Base-by-base conservation (phyloP, 2,329 filamentous ascomycete species). In the Nemania sp. region DNA sequence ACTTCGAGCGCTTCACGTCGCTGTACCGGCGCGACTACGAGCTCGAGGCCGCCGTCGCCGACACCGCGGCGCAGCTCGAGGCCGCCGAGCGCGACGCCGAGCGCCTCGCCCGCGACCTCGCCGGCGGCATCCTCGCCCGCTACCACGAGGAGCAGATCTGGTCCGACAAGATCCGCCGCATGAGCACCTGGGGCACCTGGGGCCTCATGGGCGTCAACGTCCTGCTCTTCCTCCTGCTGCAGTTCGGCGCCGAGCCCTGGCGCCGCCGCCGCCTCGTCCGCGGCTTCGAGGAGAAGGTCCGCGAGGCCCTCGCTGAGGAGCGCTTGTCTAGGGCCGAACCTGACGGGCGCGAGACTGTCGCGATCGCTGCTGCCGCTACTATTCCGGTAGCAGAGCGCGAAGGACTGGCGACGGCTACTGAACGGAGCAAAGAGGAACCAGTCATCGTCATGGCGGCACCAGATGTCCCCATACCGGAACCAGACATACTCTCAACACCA, bases 71-170 rank as follows among this genome's bases (percentile, higher is more conserved):
- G 54, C 79, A 81, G 12, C 80, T 97, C 22, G 84, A 85, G 14
- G 80, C 84, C 54, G 86, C 90, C 2, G 94, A 99, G 75, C 81
- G 82, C 39, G 84, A 90, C 26, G 85, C 95, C 56, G 89, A 96
- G 73, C 86, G 89, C 57, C 82, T 91, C 1, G 83, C 86, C 50
- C 83, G 86, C 47, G 82, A 86, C 64, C 77, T 99, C 49, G 93
- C 89, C 68, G 86, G 88, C 57, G 86, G 87, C 45, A 97, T 97
- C 64, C 77, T 97, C 46, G 89, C 89, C 57, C 84, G 95, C 56
- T 99, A 99, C 73, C 94, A 99, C 72, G 94, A 99, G 75, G 94
- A 99, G 76, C 94, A 99, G 76, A 95, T 99, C 52, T 99, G 94
- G 94, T 96, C 90, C 68, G 94, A 99, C 71, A 93, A 96, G 64